These are phyloP conservation scores for Eimeria acervulina DNA, from an alignment of 169 alveolate genomes.

Conservation along the genomic window DNA sequence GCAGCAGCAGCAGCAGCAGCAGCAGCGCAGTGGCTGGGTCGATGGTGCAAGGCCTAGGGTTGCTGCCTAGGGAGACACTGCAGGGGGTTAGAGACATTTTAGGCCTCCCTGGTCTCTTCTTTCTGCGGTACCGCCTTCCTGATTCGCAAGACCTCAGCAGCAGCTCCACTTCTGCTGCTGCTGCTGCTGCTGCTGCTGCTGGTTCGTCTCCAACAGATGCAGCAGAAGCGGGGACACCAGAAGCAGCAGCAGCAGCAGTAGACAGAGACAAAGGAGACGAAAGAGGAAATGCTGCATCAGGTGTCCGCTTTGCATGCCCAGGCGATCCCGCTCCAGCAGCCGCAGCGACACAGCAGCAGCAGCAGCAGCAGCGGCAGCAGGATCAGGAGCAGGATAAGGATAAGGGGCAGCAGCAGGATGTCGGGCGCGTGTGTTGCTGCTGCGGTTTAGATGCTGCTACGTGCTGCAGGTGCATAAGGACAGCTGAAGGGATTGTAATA, in stretches of 20 bases:
- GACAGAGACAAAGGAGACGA: no score
- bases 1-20: conserved; percentile 66
- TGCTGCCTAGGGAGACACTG: conserved; percentile 63
- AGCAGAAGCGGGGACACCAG: neutral
- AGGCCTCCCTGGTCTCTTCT: conserved; percentile 59
- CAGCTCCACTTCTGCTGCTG: neutral
- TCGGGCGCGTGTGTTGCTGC: neutral
- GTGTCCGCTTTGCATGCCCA: conserved; percentile 50
- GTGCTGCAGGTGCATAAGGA: conserved; percentile 52
- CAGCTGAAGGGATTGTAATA: conserved; percentile 4
- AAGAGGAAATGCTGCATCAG: neutral
- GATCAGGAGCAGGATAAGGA: no score
- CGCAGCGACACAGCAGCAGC: neutral
- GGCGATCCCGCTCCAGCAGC: no score
- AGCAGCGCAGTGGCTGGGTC: conserved; percentile 59
- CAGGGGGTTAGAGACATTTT: conserved; percentile 54
- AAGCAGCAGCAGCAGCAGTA: neutral
- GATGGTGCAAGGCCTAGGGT: conserved; percentile 54
- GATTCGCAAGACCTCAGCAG: neutral
- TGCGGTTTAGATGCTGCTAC: neutral
- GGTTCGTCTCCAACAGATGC: neutral
- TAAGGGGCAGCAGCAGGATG: neutral
- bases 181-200: conserved; percentile 57
- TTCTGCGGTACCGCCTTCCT: neutral
- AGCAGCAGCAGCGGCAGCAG: neutral